These are phyloP conservation scores for Rhodotorula diobovata DNA, from an alignment of 768 basidiomycete species.

Conservation along the genomic window DNA sequence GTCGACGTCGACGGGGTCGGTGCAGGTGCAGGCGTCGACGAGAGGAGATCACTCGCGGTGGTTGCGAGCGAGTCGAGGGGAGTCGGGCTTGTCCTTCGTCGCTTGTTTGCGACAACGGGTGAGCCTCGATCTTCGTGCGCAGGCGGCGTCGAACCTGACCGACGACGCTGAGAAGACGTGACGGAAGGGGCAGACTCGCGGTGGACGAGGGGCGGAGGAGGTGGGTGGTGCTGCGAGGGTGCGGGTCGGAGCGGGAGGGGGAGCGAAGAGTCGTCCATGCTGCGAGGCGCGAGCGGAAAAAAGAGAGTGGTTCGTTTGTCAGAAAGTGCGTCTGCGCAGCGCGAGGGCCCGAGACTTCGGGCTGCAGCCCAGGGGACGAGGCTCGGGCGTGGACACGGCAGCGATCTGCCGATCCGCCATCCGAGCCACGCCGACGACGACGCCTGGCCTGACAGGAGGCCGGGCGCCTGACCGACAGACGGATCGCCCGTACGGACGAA, in stretches of 20 bases:
- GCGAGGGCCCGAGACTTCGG: too few relatives aligned
- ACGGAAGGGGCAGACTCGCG: not conserved
- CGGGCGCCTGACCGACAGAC: too few relatives aligned
- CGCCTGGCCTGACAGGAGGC: too few relatives aligned
- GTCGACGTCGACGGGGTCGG: not conserved
- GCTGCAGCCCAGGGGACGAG: too few relatives aligned
- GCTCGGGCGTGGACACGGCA: too few relatives aligned
- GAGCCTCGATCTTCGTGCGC: not conserved
- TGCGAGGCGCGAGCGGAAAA: not conserved
- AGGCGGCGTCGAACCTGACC: not conserved
- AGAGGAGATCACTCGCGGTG: slow-evolving; percentile 10
- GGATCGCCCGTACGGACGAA: too few relatives aligned
- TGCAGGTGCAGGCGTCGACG: not conserved
- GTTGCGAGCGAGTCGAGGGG: slow-evolving; percentile 23
- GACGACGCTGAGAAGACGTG: not conserved
- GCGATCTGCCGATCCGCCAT: too few relatives aligned
- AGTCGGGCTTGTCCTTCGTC: not conserved
- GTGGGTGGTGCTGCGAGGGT: too few relatives aligned
- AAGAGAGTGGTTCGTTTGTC: not conserved
- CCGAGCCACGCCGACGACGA: too few relatives aligned
- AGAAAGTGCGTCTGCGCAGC: too few relatives aligned
- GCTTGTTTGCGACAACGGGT: slow-evolving; percentile 1
- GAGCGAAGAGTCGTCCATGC: not conserved
- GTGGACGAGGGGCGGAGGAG: not conserved
- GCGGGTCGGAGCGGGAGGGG: not conserved